These are phyloP conservation scores for Penstemon davidsonii DNA, from an alignment of 257 asterid genomes.

Conservation along the genomic window DNA sequence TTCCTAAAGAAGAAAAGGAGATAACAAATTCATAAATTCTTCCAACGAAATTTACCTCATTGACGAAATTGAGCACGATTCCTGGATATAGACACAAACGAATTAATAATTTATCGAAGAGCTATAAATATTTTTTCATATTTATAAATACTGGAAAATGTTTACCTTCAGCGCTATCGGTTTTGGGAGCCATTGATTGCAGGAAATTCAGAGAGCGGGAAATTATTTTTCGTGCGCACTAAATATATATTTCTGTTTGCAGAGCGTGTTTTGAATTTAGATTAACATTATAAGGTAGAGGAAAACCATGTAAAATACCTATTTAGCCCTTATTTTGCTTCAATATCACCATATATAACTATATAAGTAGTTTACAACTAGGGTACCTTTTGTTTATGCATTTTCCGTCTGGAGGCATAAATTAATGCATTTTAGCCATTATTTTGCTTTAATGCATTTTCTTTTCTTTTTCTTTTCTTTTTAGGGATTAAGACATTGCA, in stretches of 20 bases:
- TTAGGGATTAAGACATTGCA: too few relatives aligned
- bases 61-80: constrained; percentile 88
- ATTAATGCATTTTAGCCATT: too few relatives aligned
- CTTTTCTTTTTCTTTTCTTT: too few relatives aligned
- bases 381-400: too few relatives aligned
- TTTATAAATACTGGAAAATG: neutral
- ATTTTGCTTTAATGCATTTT: too few relatives aligned
- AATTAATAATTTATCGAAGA: neutral
- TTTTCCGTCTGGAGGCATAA: too few relatives aligned
- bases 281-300: too few relatives aligned
- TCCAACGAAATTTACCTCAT: constrained; percentile 55
- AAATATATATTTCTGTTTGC: constrained; percentile 23
- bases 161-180: constrained; percentile 79
- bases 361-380: too few relatives aligned
- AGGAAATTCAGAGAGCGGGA: constrained; percentile 45
- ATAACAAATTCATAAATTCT: neutral
- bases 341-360: too few relatives aligned
- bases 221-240: constrained; percentile 21
- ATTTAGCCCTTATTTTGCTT: too few relatives aligned
- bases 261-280: constrained; percentile 11
- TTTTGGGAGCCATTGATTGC: constrained; percentile 77
- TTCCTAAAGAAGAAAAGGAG: neutral
- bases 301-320: too few relatives aligned
- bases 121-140: neutral
- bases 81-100: constrained; percentile 40